Percentiles rank a stretch among this genome's conserved stretches.
Conservation (phyloP, 352 stramenopile species). For the Phytophthora citrophthora region DNA sequence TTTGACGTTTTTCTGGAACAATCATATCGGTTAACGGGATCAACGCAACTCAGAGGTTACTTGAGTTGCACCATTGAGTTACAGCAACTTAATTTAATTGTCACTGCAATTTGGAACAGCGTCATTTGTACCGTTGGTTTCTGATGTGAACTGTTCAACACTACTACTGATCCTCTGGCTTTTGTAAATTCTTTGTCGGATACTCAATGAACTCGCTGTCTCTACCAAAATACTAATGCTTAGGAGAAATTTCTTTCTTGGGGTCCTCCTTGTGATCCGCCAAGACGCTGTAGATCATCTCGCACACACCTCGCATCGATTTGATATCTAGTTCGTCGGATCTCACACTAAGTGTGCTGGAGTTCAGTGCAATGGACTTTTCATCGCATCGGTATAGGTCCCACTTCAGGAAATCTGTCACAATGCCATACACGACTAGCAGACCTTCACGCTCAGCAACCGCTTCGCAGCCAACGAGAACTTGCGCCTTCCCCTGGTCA, state of each 20-base stretch:
- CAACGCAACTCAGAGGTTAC: too few relatives aligned
- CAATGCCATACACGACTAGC: constrained; percentile 51
- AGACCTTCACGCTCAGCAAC: constrained; percentile 46
- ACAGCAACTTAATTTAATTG: background rate
- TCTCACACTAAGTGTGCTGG: constrained; percentile 22
- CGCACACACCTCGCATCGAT: constrained; percentile 37
- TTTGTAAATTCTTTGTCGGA: too few relatives aligned
- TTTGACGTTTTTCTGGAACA: constrained; percentile 1
- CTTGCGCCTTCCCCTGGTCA: constrained; percentile 46
- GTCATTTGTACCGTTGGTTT: background rate
- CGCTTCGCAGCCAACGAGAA: constrained; percentile 53
- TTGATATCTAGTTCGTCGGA: constrained; percentile 21
- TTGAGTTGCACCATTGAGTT: background rate
- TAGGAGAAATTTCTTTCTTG: constrained; percentile 14
- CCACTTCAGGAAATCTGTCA: constrained; percentile 55
- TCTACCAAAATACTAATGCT: too few relatives aligned
- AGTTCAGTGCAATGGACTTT: constrained; percentile 36
- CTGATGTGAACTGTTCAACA: background rate
- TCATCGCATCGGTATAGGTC: constrained; percentile 43
- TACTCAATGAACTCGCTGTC: background rate
- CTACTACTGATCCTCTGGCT: background rate
- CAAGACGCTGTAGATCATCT: constrained; percentile 42
- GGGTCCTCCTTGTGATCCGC: constrained; percentile 30
- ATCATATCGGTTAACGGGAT: background rate
- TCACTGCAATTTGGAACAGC: too few relatives aligned